A percentile compares a stretch with the other conserved stretches of the same genome.
phyloP scores from a whole-genome alignment of 2,329 filamentous ascomycete species.

The Fusarium pseudonygamai region DNA sequence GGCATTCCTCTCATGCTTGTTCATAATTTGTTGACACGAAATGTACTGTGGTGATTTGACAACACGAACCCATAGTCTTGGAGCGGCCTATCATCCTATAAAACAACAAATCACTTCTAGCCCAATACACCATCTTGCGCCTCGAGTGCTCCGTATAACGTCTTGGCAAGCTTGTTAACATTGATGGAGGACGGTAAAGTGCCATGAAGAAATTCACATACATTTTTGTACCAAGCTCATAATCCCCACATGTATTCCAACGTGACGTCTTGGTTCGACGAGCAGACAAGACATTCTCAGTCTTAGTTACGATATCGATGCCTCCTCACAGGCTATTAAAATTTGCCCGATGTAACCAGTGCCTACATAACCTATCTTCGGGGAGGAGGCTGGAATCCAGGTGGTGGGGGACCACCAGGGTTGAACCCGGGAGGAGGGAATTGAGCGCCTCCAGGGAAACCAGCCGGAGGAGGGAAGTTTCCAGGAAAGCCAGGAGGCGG shows the following conservation, averaged over 20 bases:
- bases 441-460: slow-evolving; percentile 56
- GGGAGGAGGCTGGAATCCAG: slow-evolving; percentile 80
- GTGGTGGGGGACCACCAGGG: slow-evolving; percentile 64
- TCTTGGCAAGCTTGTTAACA: slow-evolving; percentile 41
- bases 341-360: slow-evolving; percentile 36
- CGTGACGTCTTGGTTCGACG: slow-evolving; percentile 28
- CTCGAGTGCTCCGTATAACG: slow-evolving; percentile 29
- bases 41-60: slow-evolving; percentile 2
- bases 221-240: slow-evolving; percentile 44
- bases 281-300: slow-evolving; percentile 33
- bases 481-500: slow-evolving; percentile 59
- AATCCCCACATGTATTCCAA: slow-evolving; percentile 34
- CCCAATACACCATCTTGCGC: slow-evolving; percentile 27
- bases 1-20: not conserved
- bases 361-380: slow-evolving; percentile 58
- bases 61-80: slow-evolving; percentile 23
- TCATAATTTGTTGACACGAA: not conserved
- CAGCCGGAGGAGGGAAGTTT: slow-evolving; percentile 51
- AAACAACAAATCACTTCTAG: slow-evolving; percentile 23
- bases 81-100: slow-evolving; percentile 14
- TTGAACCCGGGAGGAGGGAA: slow-evolving; percentile 63
- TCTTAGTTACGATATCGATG: slow-evolving; percentile 39
- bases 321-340: slow-evolving; percentile 37
- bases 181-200: slow-evolving; percentile 35
- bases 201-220: slow-evolving; percentile 44